Conservation (phyloP, 2,329 filamentous ascomycete species). For the Aspergillus latus region DNA sequence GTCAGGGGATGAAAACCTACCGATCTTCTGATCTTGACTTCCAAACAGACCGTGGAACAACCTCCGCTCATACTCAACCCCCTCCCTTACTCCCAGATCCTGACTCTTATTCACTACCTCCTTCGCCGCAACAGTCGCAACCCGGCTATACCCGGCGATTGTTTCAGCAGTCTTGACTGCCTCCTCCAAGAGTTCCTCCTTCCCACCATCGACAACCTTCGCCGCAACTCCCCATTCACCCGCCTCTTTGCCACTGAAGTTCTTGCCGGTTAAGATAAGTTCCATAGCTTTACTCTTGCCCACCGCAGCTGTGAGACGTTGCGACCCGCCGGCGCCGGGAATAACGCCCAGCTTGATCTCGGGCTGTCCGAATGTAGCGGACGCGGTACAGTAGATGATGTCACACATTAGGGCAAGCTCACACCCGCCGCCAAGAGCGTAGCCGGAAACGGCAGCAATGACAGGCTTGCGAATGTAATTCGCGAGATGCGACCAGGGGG, state of each 20-base stretch:
- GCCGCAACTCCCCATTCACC: conserved; percentile 89
- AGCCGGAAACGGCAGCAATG: conserved; percentile 90
- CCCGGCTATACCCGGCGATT: conserved; percentile 80
- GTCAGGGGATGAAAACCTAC: conserved; percentile 44
- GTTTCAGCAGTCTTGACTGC: conserved; percentile 81
- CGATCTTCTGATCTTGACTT: conserved; percentile 94
- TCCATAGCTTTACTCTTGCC: conserved; percentile 90
- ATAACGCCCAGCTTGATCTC: conserved; percentile 95
- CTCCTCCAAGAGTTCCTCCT: conserved; percentile 79
- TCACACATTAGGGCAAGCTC: conserved; percentile 98
- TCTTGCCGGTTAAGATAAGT: conserved; percentile 80
- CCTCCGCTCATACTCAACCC: conserved; percentile 90
- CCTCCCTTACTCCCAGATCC: conserved; percentile 81
- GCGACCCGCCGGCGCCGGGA: conserved; percentile 86
- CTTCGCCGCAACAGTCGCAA: conserved; percentile 88
- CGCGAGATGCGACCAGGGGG: conserved; percentile 85
- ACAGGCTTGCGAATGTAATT: conserved; percentile 87
- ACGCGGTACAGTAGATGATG: conserved; percentile 83
- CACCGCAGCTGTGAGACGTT: conserved; percentile 78
- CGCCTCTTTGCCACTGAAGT: conserved; percentile 79
- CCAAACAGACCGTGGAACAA: conserved; percentile 94
- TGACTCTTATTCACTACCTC: conserved; percentile 99
- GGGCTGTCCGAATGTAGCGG: conserved; percentile 90
- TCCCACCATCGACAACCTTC: conserved; percentile 68
- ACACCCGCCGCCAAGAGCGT: conserved; percentile 91